A percentile compares a stretch with the other conserved stretches of the same genome.
Conservation (phyloP, 345 rosid genomes). For the Syzygium grande region DNA sequence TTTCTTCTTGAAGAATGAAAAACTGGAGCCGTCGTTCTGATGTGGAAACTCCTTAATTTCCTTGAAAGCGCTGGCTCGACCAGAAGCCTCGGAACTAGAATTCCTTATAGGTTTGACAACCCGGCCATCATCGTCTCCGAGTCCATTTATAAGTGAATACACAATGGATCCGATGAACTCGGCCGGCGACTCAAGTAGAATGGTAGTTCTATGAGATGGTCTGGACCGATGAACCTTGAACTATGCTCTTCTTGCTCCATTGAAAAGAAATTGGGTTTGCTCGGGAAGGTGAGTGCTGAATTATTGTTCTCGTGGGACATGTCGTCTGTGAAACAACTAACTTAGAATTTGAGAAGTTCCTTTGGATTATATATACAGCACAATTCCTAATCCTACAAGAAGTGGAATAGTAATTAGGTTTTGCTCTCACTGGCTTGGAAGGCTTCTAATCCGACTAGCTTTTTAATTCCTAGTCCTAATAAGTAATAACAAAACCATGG, state of each 20-base stretch:
- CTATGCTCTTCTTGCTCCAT: neutral
- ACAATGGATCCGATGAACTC: neutral
- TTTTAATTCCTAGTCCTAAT: neutral
- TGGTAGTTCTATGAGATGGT: neutral
- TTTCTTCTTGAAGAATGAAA: neutral
- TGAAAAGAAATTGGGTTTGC: neutral
- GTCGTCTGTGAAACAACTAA: accelerated
- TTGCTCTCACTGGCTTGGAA: neutral
- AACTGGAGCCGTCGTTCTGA: neutral
- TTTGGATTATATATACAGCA: neutral
- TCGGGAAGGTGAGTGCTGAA: neutral
- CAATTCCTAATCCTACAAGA: neutral
- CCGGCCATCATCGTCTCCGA: neutral
- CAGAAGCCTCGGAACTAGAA: neutral
- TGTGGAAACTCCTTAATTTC: neutral
- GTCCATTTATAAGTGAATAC: neutral
- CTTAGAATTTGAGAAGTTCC: neutral
- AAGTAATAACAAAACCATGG: accelerated
- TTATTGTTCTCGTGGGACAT: neutral
- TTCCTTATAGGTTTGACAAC: neutral
- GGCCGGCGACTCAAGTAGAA: neutral
- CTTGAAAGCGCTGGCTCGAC: neutral
- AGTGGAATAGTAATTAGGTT: neutral
- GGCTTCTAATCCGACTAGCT: neutral
- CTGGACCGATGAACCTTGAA: neutral